phyloP scores from a whole-genome alignment of 345 rosid genomes.

The Kernera saxatilis region DNA sequence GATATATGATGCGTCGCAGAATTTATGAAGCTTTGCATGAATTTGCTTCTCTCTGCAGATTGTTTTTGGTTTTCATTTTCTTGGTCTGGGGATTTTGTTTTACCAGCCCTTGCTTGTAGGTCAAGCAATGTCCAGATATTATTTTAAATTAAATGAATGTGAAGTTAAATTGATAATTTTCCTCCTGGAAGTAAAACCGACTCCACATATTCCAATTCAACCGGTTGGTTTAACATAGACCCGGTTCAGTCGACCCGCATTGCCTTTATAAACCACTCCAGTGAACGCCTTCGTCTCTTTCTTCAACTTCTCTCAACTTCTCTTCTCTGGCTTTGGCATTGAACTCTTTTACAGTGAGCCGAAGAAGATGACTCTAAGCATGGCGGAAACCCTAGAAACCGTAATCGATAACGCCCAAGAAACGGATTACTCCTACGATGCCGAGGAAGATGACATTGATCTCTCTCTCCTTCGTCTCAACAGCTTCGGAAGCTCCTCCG shows the following conservation, averaged over 20 bases:
- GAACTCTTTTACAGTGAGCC: neutral
- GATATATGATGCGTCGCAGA: constrained; percentile 3
- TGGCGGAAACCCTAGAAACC: constrained; percentile 20
- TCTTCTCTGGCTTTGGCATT: neutral
- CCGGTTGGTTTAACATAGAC: neutral
- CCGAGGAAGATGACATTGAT: constrained; percentile 28
- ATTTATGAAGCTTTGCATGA: constrained; percentile 1
- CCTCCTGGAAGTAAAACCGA: neutral
- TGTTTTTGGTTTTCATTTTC: neutral
- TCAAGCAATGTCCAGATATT: constrained; percentile 20
- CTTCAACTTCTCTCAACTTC: neutral
- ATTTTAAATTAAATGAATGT: constrained; percentile 9
- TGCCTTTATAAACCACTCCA: neutral
- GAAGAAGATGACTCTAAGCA: neutral
- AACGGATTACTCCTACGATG: constrained; percentile 16
- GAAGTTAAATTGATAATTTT: constrained; percentile 6
- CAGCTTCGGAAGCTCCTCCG: constrained; percentile 31
- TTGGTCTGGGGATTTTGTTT: constrained; percentile 1
- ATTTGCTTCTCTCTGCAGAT: constrained; percentile 23
- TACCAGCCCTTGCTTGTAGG: constrained; percentile 18
- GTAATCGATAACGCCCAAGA: constrained; percentile 8
- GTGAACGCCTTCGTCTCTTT: neutral
- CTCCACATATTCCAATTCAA: neutral
- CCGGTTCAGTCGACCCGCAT: neutral
- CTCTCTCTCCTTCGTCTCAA: constrained; percentile 32